These are phyloP conservation scores for Aspergillus sojae DNA, from an alignment of 2,329 filamentous ascomycete genomes.

Conservation along the genomic window DNA sequence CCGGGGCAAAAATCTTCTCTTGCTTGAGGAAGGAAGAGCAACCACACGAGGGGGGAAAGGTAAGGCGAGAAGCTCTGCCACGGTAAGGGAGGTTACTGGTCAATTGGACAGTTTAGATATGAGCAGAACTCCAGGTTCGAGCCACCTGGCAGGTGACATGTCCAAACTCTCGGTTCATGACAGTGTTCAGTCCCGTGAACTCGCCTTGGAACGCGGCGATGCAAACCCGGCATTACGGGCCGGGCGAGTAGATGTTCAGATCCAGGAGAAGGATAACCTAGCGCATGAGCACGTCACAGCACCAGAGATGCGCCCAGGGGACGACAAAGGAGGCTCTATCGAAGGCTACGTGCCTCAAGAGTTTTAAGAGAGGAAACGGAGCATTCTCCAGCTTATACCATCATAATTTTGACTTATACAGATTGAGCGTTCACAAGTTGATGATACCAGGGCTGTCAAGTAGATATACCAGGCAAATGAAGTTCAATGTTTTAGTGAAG, in stretches of 20 bases:
- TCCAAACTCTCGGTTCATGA: conserved; percentile 31
- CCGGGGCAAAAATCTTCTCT: conserved; percentile 58
- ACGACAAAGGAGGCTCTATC: conserved; percentile 42
- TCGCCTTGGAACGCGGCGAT: conserved; percentile 42
- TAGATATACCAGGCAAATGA: neutral
- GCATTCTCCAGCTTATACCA: neutral
- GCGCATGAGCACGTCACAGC: conserved; percentile 23
- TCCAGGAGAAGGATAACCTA: conserved; percentile 36
- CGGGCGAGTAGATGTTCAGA: conserved; percentile 36
- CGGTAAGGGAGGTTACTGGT: conserved; percentile 30
- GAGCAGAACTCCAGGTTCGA: conserved; percentile 16
- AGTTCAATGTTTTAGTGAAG: neutral
- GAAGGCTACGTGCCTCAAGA: conserved; percentile 44
- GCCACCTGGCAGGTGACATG: conserved; percentile 27
- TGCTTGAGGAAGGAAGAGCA: conserved; percentile 64
- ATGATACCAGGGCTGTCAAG: conserved; percentile 17
- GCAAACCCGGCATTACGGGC: conserved; percentile 25
- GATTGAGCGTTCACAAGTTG: conserved; percentile 6
- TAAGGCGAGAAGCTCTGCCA: conserved; percentile 20
- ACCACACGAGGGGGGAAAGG: conserved; percentile 22
- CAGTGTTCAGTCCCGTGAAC: conserved; percentile 28
- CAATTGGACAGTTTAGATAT: conserved; percentile 24
- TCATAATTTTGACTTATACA: neutral
- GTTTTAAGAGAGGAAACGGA: conserved; percentile 3
- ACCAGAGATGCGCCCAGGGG: conserved; percentile 37